Evolutionary conservation across 169 alveolate genomes (phyloP), one percentile per base, ranked within the genome.

Genomic region (Blepharisma undulans): DNA sequence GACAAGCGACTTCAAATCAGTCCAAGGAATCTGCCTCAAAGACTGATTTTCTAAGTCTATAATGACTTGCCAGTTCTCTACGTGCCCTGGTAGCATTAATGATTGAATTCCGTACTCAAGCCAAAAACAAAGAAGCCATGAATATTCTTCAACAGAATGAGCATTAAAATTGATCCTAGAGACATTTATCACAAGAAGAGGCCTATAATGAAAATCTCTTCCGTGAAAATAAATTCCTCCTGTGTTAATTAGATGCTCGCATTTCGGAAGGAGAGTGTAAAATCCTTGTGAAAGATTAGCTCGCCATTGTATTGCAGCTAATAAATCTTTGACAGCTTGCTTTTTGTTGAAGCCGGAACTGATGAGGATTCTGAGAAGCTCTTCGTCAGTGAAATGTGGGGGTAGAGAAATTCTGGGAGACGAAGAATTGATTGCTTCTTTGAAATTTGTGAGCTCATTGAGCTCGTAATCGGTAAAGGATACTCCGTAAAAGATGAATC

Each of bases 191-290:
- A 87, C 78, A 32, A 92, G 60, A 18, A 92, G 79, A 19, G 94
- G 94, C 74, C 94, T 71, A 74, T n/a, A 92, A 19, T 88, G 87
- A 12, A 36, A 19, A 78, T 92, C 94, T 33, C 93, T 88, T 36
- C 94, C 94, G 80, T 92, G 94, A 90, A 92, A 82, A 32, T 92
- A 92, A 61, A 92, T 89, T 21, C 93, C 91, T 34, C 94, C 94
- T 30, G 60, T 2, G 30, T 89, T 88, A 3, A 92, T 74, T 12
- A 79, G 87, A 33, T 79, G 71, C 34, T 27, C 87, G 12, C 29
- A 25, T 33, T 33, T 79, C 29, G 34, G 34, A n/a, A n/a, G 61
- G 29, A 79, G 34, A 79, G 71, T 79, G 12, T 22, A 21, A 27
- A 30, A 32, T 25, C 87, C 61, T 21, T 79, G 29, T 22, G 72